Evolutionary conservation across 306 rosid genomes (phyloP).

Genomic region (Sphenostylis stenocarpa): DNA sequence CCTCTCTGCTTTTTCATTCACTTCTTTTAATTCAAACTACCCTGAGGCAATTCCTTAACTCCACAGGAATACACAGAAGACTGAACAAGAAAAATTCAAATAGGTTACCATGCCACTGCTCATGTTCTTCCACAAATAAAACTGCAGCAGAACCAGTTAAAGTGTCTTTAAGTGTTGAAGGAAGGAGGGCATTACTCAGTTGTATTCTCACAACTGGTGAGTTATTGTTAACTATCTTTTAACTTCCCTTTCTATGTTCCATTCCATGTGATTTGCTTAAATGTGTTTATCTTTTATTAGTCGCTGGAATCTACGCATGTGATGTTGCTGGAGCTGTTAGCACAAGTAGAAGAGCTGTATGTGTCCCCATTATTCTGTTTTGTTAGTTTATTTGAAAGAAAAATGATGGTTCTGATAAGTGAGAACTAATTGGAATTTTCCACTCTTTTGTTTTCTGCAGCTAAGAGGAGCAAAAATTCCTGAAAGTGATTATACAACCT

Average conservation of each 20-base stretch:
- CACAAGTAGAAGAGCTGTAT: conserved; percentile 60
- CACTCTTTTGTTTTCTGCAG: conserved; percentile 28
- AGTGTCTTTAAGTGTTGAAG: conserved; percentile 49
- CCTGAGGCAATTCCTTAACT: conserved; percentile 26
- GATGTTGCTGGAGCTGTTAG: conserved; percentile 56
- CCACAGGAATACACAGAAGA: conserved; percentile 62
- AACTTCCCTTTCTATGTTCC: background rate
- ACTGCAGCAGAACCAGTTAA: conserved; percentile 34
- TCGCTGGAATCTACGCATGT: conserved; percentile 45
- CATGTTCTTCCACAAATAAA: conserved; percentile 44
- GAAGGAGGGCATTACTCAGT: conserved; percentile 71
- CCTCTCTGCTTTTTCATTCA: conserved; percentile 26
- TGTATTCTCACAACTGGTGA: conserved; percentile 71
- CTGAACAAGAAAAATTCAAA: conserved; percentile 37
- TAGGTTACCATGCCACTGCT: conserved; percentile 51
- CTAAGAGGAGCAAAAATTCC: conserved; percentile 71
- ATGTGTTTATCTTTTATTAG: conserved; percentile 27
- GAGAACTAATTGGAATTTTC: conserved; percentile 9
- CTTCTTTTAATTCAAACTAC: conserved; percentile 24
- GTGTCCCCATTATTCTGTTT: conserved; percentile 6
- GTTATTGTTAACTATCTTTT: conserved; percentile 34
- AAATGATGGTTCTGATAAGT: background rate
- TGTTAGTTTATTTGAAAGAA: background rate
- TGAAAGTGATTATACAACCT: conserved; percentile 79
- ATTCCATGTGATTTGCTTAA: background rate